Conservation (phyloP, 2,329 filamentous ascomycete species). For the Claviceps capensis region DNA sequence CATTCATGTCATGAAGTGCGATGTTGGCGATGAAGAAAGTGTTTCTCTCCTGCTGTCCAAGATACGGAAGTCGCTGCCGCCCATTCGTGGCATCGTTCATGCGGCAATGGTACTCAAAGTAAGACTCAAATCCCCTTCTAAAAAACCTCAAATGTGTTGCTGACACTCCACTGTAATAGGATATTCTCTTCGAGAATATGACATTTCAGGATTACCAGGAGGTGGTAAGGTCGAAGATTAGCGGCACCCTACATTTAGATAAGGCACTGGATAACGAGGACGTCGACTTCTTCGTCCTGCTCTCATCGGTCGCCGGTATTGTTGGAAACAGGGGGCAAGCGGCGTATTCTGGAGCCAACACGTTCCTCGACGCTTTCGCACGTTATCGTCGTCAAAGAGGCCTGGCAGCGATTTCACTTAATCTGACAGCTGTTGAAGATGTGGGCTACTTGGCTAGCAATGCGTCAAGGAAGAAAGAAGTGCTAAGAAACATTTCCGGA, state of each 20-base stretch:
- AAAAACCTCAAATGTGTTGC: not conserved
- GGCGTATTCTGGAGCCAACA: slow-evolving; percentile 38
- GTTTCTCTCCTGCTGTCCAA: slow-evolving; percentile 15
- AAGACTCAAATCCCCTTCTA: slow-evolving; percentile 1
- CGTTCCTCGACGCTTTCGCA: slow-evolving; percentile 23
- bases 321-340: slow-evolving; percentile 39
- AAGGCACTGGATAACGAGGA: slow-evolving; percentile 23
- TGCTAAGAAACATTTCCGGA: slow-evolving; percentile 32
- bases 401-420: slow-evolving; percentile 32
- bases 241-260: slow-evolving; percentile 41
- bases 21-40: slow-evolving; percentile 27
- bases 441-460: slow-evolving; percentile 32
- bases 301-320: slow-evolving; percentile 36
- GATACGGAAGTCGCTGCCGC: slow-evolving; percentile 16
- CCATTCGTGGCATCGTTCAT: slow-evolving; percentile 31
- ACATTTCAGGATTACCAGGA: slow-evolving; percentile 31
- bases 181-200: slow-evolving; percentile 41
- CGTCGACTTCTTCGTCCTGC: slow-evolving; percentile 41
- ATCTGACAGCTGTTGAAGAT: slow-evolving; percentile 37
- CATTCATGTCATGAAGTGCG: slow-evolving; percentile 32
- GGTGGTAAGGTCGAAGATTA: slow-evolving; percentile 37
- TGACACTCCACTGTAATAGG: slow-evolving; percentile 12
- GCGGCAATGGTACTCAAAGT: slow-evolving; percentile 29
- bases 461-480: slow-evolving; percentile 26
- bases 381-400: slow-evolving; percentile 25